Conservation (phyloP, 2,329 filamentous ascomycete species). For the Alternaria gansuensis region DNA sequence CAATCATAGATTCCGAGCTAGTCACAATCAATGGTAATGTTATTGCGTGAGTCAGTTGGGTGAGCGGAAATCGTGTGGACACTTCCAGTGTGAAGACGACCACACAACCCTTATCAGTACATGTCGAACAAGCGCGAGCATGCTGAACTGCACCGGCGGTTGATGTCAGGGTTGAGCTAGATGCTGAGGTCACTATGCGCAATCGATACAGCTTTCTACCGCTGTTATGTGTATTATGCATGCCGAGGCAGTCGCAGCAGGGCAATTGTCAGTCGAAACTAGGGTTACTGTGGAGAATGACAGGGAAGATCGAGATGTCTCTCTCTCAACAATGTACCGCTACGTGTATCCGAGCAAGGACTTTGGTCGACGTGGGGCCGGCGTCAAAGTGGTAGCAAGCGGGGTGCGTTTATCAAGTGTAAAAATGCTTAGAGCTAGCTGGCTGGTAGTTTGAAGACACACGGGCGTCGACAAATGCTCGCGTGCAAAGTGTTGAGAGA, state of each 20-base stretch:
- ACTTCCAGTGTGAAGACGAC: too few relatives aligned
- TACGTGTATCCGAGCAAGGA: conserved; percentile 2
- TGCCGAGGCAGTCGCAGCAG: conserved; percentile 5
- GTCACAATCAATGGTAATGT: background rate
- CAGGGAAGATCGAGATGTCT: conserved; percentile 6
- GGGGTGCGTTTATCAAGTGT: conserved; percentile 5
- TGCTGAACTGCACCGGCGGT: background rate
- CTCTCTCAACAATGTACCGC: background rate
- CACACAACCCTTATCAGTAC: background rate
- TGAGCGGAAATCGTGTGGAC: background rate
- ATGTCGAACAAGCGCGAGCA: background rate
- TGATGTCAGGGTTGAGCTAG: background rate
- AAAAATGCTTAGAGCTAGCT: conserved; percentile 6
- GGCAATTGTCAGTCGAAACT: background rate
- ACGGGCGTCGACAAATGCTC: conserved; percentile 10
- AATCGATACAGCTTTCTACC: background rate
- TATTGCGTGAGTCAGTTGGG: background rate
- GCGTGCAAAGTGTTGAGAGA: conserved; percentile 12
- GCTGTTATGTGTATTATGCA: conserved; percentile 8
- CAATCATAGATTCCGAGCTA: conserved; percentile 1
- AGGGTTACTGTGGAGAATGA: conserved; percentile 4
- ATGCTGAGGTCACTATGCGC: conserved; percentile 4
- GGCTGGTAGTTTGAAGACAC: conserved; percentile 5
- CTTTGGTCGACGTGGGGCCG: conserved; percentile 11
- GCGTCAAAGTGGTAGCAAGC: conserved; percentile 7